phyloP scores from a whole-genome alignment of 139 green algal genomes.

The Pseudopediastrum boryanum region DNA sequence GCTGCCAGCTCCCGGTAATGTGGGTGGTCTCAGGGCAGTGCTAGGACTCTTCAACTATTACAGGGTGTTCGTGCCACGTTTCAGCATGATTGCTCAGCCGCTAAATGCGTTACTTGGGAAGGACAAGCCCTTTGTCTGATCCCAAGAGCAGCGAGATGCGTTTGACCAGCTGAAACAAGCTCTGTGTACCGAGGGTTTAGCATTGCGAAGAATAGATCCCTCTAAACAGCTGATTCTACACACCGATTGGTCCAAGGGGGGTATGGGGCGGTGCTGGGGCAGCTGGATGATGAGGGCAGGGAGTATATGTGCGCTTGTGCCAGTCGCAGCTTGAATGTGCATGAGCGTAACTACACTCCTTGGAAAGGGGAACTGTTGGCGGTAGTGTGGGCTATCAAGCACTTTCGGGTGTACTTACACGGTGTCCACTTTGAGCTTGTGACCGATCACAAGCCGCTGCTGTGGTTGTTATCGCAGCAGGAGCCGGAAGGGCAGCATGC shows the following conservation, averaged over 20 bases:
- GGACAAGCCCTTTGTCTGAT: no score
- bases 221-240: conserved; percentile 22
- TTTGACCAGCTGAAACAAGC: conserved; percentile 20
- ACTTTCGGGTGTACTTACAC: conserved; percentile 33
- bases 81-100: no score
- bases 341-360: conserved; percentile 31
- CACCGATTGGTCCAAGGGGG: conserved; percentile 28
- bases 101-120: no score
- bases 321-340: conserved; percentile 10
- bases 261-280: conserved; percentile 44
- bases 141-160: conserved; percentile 1
- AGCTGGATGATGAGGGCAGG: conserved; percentile 31
- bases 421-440: conserved; percentile 23
- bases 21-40: no score
- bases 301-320: conserved; percentile 46
- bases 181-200: conserved; percentile 2
- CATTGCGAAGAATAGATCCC: background rate
- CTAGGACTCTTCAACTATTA: no score
- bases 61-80: no score
- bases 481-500: conserved; percentile 13
- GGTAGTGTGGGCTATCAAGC: conserved; percentile 20
- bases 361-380: conserved; percentile 34
- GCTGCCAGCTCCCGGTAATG: no score
- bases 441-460: conserved; percentile 37
- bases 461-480: conserved; percentile 9